These are phyloP conservation scores for Trichophyton simii DNA, from an alignment of 2,329 filamentous ascomycete species.

Conservation along the genomic window DNA sequence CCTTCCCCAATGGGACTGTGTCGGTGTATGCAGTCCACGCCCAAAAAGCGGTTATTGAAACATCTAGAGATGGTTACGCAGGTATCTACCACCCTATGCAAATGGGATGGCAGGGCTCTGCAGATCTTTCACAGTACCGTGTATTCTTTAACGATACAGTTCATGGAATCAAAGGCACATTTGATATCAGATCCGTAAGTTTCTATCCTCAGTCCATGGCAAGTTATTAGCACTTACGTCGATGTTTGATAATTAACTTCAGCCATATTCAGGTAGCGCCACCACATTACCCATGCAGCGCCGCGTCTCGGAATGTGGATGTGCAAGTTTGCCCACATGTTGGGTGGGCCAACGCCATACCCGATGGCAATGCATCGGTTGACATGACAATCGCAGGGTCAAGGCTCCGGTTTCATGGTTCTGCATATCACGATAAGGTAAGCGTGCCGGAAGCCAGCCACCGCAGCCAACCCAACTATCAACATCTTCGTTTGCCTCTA, in stretches of 20 bases:
- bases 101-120: conserved; percentile 12
- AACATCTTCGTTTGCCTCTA: background rate
- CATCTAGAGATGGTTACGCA: conserved; percentile 7
- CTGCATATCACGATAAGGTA: conserved; percentile 37
- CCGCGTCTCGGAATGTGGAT: background rate
- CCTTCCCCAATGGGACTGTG: conserved; percentile 17
- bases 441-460: background rate
- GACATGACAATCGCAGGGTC: conserved; percentile 22
- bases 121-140: conserved; percentile 11
- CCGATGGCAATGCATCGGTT: conserved; percentile 23
- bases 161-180: conserved; percentile 10
- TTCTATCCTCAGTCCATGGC: background rate
- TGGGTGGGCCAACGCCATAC: conserved; percentile 30
- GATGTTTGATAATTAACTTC: background rate
- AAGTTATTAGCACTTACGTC: background rate
- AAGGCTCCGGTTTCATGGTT: conserved; percentile 24
- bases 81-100: conserved; percentile 9
- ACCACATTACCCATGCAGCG: conserved; percentile 7
- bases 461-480: background rate
- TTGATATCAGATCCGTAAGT: conserved; percentile 11
- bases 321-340: conserved; percentile 23
- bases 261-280: background rate
- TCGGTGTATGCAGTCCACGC: conserved; percentile 5
- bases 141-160: conserved; percentile 7
- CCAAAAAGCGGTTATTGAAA: conserved; percentile 9